Conservation (phyloP, 192 early-diverging fungal genomes). For the Oehlia diaphana region DNA sequence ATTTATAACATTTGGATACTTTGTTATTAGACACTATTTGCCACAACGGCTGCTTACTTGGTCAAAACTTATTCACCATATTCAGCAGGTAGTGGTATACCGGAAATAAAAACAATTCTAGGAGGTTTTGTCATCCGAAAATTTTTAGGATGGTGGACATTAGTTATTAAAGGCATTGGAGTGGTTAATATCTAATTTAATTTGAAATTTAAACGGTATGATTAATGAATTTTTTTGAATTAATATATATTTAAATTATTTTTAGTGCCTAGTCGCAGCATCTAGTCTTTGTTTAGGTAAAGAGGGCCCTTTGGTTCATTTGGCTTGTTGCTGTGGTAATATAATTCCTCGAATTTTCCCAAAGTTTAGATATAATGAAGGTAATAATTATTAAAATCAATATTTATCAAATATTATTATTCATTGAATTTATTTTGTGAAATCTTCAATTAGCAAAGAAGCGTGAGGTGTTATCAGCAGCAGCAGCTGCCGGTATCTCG, state of each 20-base stretch:
- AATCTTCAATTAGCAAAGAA: slow-evolving; percentile 63
- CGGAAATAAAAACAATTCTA: slow-evolving; percentile 94
- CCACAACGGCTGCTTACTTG: slow-evolving; percentile 42
- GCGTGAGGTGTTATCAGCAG: slow-evolving; percentile 91
- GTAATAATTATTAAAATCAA: slow-evolving; percentile 33
- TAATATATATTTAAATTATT: slow-evolving; percentile 4
- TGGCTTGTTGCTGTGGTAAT: slow-evolving; percentile 88
- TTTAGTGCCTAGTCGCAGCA: slow-evolving; percentile 72
- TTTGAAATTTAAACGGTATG: not conserved
- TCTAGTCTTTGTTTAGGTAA: slow-evolving; percentile 87
- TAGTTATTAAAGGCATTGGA: slow-evolving; percentile 88
- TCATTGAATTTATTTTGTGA: not conserved
- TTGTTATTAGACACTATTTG: slow-evolving; percentile 34
- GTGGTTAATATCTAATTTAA: slow-evolving; percentile 54
- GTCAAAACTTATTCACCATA: slow-evolving; percentile 71
- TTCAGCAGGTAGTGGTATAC: slow-evolving; percentile 91
- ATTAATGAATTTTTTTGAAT: not conserved
- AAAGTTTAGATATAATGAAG: slow-evolving; percentile 91
- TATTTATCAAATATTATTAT: not conserved
- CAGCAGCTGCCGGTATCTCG: slow-evolving; percentile 89
- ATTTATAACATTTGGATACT: not conserved
- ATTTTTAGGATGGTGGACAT: slow-evolving; percentile 87
- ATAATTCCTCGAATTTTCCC: slow-evolving; percentile 82
- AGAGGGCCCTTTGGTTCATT: slow-evolving; percentile 94
- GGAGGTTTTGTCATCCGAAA: slow-evolving; percentile 93